Conservation (phyloP, 768 basidiomycete genomes). For the Mrakia frigida region DNA sequence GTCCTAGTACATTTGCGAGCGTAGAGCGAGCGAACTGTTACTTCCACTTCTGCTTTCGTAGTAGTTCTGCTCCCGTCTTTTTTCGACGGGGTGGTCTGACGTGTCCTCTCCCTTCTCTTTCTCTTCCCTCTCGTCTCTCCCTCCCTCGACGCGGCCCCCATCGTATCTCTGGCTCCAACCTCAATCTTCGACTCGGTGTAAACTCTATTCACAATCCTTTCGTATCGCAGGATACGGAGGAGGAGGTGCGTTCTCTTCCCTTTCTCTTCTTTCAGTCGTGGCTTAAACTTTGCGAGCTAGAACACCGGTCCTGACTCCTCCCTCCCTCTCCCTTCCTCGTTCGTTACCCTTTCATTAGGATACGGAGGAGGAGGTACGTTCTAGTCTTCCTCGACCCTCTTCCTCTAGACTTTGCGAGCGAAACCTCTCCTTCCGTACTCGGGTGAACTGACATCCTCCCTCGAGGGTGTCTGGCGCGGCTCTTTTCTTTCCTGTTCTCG, state of each 20-base stretch:
- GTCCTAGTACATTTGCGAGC: neutral
- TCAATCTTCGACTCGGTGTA: too few relatives aligned
- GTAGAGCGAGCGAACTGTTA: too few relatives aligned
- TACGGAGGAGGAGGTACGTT: constrained; percentile 28
- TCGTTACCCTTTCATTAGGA: neutral
- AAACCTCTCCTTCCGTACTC: neutral
- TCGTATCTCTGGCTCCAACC: neutral
- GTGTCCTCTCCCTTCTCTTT: neutral
- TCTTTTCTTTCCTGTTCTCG: neutral
- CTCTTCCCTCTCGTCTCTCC: neutral
- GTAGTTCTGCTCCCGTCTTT: too few relatives aligned
- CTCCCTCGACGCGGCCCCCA: neutral
- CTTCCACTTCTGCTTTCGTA: too few relatives aligned
- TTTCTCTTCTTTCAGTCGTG: neutral
- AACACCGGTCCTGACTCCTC: constrained; percentile 13
- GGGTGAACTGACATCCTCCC: constrained; percentile 17
- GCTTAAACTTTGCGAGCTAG: neutral
- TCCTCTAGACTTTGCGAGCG: constrained; percentile 2
- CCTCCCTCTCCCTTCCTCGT: neutral
- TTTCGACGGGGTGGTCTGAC: neutral
- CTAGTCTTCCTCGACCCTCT: neutral
- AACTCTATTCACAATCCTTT: neutral
- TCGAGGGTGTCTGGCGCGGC: constrained; percentile 16
- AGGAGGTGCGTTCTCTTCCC: neutral
- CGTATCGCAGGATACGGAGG: constrained; percentile 6